phyloP scores from a whole-genome alignment of 2,329 filamentous ascomycete genomes.

The Immersiporthe knoxdaviesiana region DNA sequence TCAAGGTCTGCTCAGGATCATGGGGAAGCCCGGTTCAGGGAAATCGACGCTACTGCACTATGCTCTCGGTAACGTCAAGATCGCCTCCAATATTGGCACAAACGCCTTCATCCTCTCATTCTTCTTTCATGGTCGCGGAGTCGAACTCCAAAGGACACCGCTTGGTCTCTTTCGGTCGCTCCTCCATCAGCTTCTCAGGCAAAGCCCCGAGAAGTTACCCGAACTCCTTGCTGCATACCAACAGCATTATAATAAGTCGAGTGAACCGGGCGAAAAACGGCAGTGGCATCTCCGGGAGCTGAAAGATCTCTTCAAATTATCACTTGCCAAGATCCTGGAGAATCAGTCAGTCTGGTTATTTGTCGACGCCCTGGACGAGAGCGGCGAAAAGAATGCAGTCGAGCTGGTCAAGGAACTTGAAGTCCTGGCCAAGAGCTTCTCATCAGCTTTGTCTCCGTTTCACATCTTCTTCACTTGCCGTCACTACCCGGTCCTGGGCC shows the following conservation, averaged over 20 bases:
- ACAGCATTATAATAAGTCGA: slow-evolving; percentile 13
- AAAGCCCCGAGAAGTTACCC: slow-evolving; percentile 31
- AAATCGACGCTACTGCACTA: slow-evolving; percentile 44
- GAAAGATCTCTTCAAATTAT: slow-evolving; percentile 29
- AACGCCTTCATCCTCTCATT: slow-evolving; percentile 34
- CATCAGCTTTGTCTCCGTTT: slow-evolving; percentile 21
- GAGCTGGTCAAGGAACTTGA: slow-evolving; percentile 32
- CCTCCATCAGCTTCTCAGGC: slow-evolving; percentile 39
- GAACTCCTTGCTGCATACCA: slow-evolving; percentile 33
- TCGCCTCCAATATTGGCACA: neutral
- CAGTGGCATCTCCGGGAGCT: slow-evolving; percentile 36
- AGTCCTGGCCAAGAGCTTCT: slow-evolving; percentile 31
- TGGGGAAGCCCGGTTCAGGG: slow-evolving; percentile 45
- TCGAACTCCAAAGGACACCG: slow-evolving; percentile 37
- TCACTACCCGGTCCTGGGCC: slow-evolving; percentile 37
- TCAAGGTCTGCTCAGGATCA: slow-evolving; percentile 42
- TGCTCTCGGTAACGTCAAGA: slow-evolving; percentile 32
- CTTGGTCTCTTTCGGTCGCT: slow-evolving; percentile 43
- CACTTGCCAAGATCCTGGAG: slow-evolving; percentile 33
- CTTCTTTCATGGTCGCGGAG: slow-evolving; percentile 43
- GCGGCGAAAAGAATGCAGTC: slow-evolving; percentile 34
- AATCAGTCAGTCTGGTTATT: slow-evolving; percentile 35
- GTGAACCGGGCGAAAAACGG: slow-evolving; percentile 33
- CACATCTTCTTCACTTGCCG: slow-evolving; percentile 41
- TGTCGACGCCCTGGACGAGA: slow-evolving; percentile 43